phyloP scores from a whole-genome alignment of 441 rosid species.

The Euphorbia corollata region DNA sequence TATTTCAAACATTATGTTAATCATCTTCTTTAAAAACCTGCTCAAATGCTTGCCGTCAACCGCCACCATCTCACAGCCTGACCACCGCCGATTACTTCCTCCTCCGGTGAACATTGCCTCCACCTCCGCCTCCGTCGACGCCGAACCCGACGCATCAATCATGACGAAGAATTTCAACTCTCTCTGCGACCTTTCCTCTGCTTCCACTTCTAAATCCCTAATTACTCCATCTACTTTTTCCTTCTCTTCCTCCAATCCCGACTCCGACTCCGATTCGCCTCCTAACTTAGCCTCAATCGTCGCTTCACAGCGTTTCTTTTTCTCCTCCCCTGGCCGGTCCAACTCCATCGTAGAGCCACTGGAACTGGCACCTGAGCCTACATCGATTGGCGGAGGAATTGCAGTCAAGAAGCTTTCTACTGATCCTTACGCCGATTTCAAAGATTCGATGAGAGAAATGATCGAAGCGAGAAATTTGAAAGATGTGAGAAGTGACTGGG shows the following conservation, averaged over 20 bases:
- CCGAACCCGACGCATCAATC: conserved; percentile 20
- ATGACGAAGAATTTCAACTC: conserved; percentile 45
- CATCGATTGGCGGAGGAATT: conserved; percentile 36
- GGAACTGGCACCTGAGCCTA: conserved; percentile 15
- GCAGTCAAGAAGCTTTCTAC: conserved; percentile 59
- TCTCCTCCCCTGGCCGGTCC: conserved; percentile 85
- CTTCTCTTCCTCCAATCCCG: conserved; percentile 33
- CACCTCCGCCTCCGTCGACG: not conserved
- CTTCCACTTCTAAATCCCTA: conserved; percentile 41
- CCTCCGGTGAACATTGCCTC: not conserved
- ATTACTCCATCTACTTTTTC: conserved; percentile 27
- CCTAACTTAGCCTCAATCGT: conserved; percentile 56
- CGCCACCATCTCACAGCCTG: conserved; percentile 24
- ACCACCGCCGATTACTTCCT: conserved; percentile 14
- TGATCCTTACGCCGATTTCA: conserved; percentile 70
- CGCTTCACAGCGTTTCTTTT: conserved; percentile 88
- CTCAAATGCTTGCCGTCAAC: conserved; percentile 32
- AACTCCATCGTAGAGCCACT: conserved; percentile 70
- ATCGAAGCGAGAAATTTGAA: conserved; percentile 53
- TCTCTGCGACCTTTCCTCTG: conserved; percentile 32
- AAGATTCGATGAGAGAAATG: conserved; percentile 77
- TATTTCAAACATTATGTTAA: conserved; percentile 32
- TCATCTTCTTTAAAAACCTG: conserved; percentile 51
- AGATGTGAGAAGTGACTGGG: conserved; percentile 49
- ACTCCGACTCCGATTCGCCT: conserved; percentile 32